These are phyloP conservation scores for Leccinum olivaceopallidum DNA, from an alignment of 768 basidiomycete species.

Conservation along the genomic window DNA sequence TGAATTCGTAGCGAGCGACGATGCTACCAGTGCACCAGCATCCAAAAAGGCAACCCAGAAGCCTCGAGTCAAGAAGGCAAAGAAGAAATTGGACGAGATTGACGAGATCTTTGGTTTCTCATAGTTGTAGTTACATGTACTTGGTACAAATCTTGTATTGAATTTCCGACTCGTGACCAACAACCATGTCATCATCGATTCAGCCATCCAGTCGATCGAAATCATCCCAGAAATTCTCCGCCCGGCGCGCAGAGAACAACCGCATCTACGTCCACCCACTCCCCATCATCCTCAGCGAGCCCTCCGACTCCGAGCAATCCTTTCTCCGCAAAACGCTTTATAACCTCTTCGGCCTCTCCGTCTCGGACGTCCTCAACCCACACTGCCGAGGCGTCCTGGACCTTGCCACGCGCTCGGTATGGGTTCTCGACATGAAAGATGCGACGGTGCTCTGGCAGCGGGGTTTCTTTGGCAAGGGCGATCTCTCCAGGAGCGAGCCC, in stretches of 20 bases:
- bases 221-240: constrained; percentile 49
- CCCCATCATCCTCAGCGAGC: constrained; percentile 54
- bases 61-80: constrained; percentile 16
- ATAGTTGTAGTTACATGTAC: background rate
- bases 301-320: constrained; percentile 36
- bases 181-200: constrained; percentile 49
- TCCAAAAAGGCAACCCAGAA: constrained; percentile 7
- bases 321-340: constrained; percentile 44
- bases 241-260: constrained; percentile 62
- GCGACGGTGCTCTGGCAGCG: constrained; percentile 77
- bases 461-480: constrained; percentile 98
- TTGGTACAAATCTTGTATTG: background rate
- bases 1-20: background rate
- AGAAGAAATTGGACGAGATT: constrained; percentile 27
- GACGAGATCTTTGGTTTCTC: constrained; percentile 30
- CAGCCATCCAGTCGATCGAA: constrained; percentile 40
- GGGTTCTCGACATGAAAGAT: constrained; percentile 69
- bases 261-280: constrained; percentile 69
- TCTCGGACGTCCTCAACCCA: constrained; percentile 65
- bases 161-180: background rate
- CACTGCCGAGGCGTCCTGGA: constrained; percentile 80
- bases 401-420: constrained; percentile 78
- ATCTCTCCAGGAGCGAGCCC: constrained; percentile 92
- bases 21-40: background rate
- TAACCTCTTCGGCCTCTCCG: constrained; percentile 56